Evolutionary conservation across 2,329 filamentous ascomycete species (phyloP).

Genomic region (Neonectria punicea): DNA sequence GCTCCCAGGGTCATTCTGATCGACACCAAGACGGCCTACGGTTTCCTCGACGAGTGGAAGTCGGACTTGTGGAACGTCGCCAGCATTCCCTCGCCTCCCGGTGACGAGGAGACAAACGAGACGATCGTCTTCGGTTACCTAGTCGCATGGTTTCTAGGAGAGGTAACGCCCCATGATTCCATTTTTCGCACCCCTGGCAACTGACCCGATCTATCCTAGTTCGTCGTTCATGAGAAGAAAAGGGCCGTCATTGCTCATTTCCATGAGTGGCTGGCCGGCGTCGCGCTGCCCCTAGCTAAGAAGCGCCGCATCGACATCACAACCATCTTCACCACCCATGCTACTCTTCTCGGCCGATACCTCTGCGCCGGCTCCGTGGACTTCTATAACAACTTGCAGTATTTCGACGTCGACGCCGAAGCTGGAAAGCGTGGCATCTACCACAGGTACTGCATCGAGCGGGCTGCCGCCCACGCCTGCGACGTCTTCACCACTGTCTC

Average conservation of each 20-base stretch:
- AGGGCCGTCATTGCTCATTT: slow-evolving; percentile 97
- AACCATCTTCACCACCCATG: slow-evolving; percentile 98
- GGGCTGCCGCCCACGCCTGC: slow-evolving; percentile 87
- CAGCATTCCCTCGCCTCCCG: slow-evolving; percentile 91
- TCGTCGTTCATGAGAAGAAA: slow-evolving; percentile 90
- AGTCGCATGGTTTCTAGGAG: slow-evolving; percentile 97
- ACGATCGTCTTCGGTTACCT: slow-evolving; percentile 97
- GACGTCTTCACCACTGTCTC: slow-evolving; percentile 99
- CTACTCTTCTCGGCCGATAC: slow-evolving; percentile 93
- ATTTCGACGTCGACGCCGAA: slow-evolving; percentile 95
- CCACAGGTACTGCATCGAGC: slow-evolving; percentile 97
- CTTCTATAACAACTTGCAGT: slow-evolving; percentile 98
- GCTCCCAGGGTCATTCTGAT: slow-evolving; percentile 93
- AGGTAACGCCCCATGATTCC: slow-evolving; percentile 67
- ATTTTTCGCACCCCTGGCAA: neutral
- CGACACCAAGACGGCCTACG: slow-evolving; percentile 92
- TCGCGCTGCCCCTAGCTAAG: slow-evolving; percentile 90
- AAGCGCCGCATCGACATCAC: slow-evolving; percentile 96
- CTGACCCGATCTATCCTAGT: slow-evolving; percentile 63
- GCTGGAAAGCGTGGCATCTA: slow-evolving; percentile 98
- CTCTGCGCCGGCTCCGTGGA: slow-evolving; percentile 97
- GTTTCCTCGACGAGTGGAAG: slow-evolving; percentile 96
- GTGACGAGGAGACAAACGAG: slow-evolving; percentile 96
- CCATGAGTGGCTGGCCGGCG: slow-evolving; percentile 97
- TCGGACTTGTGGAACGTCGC: slow-evolving; percentile 92